Percentiles rank a stretch among this genome's conserved stretches.
These are phyloP conservation scores for Phenoliferia sp. DNA, from an alignment of 1,284 basidiomycete genomes.

Conservation along the genomic window DNA sequence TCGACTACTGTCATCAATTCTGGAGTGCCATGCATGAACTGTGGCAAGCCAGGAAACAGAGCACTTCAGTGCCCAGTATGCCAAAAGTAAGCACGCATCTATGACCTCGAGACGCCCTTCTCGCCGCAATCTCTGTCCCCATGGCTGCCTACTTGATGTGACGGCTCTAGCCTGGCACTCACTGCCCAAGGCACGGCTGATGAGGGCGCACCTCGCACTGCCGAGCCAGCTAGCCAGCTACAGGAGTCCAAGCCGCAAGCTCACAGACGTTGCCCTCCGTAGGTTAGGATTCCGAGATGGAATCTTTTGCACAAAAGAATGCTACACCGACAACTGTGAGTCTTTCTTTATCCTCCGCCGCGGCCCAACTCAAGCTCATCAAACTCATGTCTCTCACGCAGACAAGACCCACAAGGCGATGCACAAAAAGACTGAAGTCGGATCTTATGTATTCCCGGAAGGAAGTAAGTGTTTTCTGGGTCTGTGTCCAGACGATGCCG, in stretches of 20 bases:
- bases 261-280: not conserved
- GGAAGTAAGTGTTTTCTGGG: constrained; percentile 9
- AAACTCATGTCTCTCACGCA: not conserved
- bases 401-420: constrained; percentile 12
- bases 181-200: too few species aligned
- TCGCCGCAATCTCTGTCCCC: too few species aligned
- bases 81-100: constrained; percentile 6
- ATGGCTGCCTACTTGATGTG: not conserved
- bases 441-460: constrained; percentile 11
- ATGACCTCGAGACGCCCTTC: not conserved
- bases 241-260: not conserved
- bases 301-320: constrained; percentile 18
- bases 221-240: too few species aligned
- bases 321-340: constrained; percentile 20
- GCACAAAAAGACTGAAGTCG: not conserved
- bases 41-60: constrained; percentile 12
- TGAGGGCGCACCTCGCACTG: too few species aligned
- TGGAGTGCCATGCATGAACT: constrained; percentile 19
- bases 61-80: constrained; percentile 23
- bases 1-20: not conserved
- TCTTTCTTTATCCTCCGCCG: not conserved
- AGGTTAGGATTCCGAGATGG: constrained; percentile 2
- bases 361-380: not conserved
- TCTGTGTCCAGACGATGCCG: too few species aligned
- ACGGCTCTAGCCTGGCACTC: too few species aligned